Evolutionary conservation across 441 rosid species (phyloP), one percentile per base, ranked within the genome.

Genomic region (Metrosideros polymorpha): DNA sequence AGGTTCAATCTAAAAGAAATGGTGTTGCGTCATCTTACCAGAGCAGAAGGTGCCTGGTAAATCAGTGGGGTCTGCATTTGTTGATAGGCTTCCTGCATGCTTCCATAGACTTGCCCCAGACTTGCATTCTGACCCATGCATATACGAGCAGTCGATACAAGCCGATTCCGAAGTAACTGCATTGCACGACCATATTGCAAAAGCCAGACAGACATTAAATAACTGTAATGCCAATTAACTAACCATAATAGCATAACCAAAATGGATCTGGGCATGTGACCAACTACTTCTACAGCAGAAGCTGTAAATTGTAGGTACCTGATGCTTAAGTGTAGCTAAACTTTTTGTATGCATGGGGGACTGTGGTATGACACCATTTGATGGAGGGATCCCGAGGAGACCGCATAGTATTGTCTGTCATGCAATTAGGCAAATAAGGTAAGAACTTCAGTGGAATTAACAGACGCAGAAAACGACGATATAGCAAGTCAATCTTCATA

Each of bases 271-370:
- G 47, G 79, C 24, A 71, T 6, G 27, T 39, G 79, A 39, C 47
- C 79, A 35, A 35, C 79, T 6, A 71, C 79, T 71, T 71, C 79
- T 10, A 39, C 27, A 10, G 47, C 79, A 71, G 47, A 71, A 71
- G 79, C 79, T 71, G 79, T 39, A 39, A 71, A 71, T 71, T 42
- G 4, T 42, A 71, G 79, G 79, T 54, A 93, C 96, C 96, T 91
- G 95, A 85, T 92, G 94, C 87, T 91, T 94, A 56, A 94, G 84
- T 47, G 95, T 94, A 35, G 96, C 94, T 79, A 94, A 91, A 88
- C 95, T 94, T 91, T 89, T 94, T 13, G 96, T 93, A 84, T 94
- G 95, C 96, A 94, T 94, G 29, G 96, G 96, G 85, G 96, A 94
- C 82, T 94, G 95, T 18, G 96, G 96, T 85, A 94, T 93, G 89